Conservation (phyloP, 1,284 basidiomycete species). For the Sphagnurus paluster region DNA sequence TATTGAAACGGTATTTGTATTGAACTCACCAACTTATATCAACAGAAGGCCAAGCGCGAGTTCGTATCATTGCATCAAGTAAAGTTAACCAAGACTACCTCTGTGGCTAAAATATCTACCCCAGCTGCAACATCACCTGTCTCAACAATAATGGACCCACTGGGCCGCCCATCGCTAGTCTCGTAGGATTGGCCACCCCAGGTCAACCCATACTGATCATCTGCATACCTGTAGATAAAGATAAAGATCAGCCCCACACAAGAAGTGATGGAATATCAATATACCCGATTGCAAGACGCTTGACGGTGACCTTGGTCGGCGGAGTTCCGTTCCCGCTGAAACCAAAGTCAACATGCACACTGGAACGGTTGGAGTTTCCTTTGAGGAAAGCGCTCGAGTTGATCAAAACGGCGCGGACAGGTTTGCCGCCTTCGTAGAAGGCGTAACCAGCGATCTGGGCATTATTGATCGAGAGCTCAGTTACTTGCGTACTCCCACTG, state of each 20-base stretch:
- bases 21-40: no score
- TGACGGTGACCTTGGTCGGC: constrained; percentile 34
- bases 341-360: constrained; percentile 42
- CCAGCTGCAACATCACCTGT: constrained; percentile 10
- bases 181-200: constrained; percentile 23
- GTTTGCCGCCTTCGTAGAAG: constrained; percentile 47
- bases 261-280: background rate
- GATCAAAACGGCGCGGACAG: constrained; percentile 56
- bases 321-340: constrained; percentile 29
- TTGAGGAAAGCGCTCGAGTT: constrained; percentile 54
- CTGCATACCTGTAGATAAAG: constrained; percentile 11
- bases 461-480: constrained; percentile 53
- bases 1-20: no score
- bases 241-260: background rate
- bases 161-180: constrained; percentile 14
- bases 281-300: constrained; percentile 47
- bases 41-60: no score
- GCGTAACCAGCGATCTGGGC: constrained; percentile 62
- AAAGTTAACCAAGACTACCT: constrained; percentile 15
- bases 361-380: constrained; percentile 33
- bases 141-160: constrained; percentile 11
- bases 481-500: constrained; percentile 34
- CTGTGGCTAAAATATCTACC: constrained; percentile 16
- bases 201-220: constrained; percentile 19
- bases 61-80: constrained; percentile 5